A percentile compares a stretch with the other conserved stretches of the same genome.
Evolutionary conservation across 768 basidiomycete genomes (phyloP).

Genomic region (Tubosaeta sp.): DNA sequence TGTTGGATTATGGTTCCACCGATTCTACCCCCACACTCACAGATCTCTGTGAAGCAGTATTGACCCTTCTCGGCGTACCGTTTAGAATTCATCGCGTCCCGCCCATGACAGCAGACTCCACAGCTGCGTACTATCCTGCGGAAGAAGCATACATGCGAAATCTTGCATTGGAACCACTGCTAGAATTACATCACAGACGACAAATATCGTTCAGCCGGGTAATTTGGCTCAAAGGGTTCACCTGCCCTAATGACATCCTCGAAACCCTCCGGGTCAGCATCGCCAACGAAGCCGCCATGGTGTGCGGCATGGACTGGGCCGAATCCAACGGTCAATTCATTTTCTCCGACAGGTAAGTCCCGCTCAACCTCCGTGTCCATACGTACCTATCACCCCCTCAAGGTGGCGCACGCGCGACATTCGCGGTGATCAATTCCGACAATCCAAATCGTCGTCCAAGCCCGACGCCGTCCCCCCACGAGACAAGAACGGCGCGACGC

Average conservation of each 20-base stretch:
- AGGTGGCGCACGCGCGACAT: slow-evolving; percentile 99
- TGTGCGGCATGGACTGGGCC: slow-evolving; percentile 99
- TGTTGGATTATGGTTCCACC: slow-evolving; percentile 94
- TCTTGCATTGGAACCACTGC: slow-evolving; percentile 84
- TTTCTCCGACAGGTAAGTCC: slow-evolving; percentile 86
- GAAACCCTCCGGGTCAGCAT: slow-evolving; percentile 91
- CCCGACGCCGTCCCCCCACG: slow-evolving; percentile 90
- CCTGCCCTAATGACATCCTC: slow-evolving; percentile 96
- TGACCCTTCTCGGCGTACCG: slow-evolving; percentile 88
- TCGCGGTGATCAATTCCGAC: slow-evolving; percentile 96
- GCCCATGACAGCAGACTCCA: slow-evolving; percentile 86
- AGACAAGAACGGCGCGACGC: slow-evolving; percentile 72
- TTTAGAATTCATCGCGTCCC: slow-evolving; percentile 91
- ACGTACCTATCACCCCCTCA: neutral
- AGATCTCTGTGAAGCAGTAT: slow-evolving; percentile 92
- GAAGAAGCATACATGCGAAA: slow-evolving; percentile 96
- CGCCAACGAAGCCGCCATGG: slow-evolving; percentile 93
- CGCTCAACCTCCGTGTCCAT: too few relatives aligned
- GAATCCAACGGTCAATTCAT: slow-evolving; percentile 97
- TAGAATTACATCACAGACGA: slow-evolving; percentile 72
- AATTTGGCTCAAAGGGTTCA: slow-evolving; percentile 98
- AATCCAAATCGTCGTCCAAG: slow-evolving; percentile 90
- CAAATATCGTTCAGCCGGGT: slow-evolving; percentile 85
- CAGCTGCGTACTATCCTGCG: slow-evolving; percentile 88
- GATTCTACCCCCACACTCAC: slow-evolving; percentile 94